These are phyloP conservation scores for Rhynchosporium graminicola DNA, from an alignment of 2,329 filamentous ascomycete species.

Conservation along the genomic window DNA sequence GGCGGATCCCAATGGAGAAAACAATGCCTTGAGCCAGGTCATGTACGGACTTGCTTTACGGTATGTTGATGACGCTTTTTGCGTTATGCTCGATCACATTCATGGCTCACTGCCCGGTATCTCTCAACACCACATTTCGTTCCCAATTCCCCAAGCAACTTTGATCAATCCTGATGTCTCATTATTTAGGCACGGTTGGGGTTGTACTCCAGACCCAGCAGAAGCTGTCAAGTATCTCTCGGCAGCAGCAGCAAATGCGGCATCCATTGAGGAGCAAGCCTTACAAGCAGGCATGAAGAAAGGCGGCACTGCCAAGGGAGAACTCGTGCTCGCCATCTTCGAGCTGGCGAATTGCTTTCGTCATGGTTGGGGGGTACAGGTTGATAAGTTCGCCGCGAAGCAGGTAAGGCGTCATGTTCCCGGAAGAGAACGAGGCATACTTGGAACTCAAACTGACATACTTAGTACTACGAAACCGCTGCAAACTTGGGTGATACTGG, in stretches of 20 bases:
- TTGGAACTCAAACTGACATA: conserved; percentile 30
- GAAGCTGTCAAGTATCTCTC: conserved; percentile 82
- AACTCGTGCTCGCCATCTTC: conserved; percentile 94
- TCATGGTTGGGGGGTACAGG: conserved; percentile 88
- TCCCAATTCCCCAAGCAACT: conserved; percentile 18
- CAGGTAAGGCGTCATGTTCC: conserved; percentile 50
- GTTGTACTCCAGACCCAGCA: conserved; percentile 70
- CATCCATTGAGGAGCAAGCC: conserved; percentile 81
- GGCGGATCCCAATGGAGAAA: conserved; percentile 79
- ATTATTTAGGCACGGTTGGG: conserved; percentile 80
- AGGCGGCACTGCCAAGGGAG: conserved; percentile 91
- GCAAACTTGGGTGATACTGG: conserved; percentile 91
- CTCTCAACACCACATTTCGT: neutral
- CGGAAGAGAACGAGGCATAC: conserved; percentile 33
- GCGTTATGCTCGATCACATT: conserved; percentile 11
- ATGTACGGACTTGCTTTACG: conserved; percentile 89
- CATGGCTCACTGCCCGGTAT: neutral
- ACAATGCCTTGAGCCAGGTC: conserved; percentile 93
- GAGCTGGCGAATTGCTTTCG: conserved; percentile 93
- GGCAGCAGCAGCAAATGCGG: conserved; percentile 86
- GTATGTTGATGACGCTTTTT: conserved; percentile 50
- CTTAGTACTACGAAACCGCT: conserved; percentile 93
- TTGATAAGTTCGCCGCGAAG: conserved; percentile 82
- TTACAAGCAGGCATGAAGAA: conserved; percentile 86
- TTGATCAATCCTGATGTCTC: conserved; percentile 32